Conservation (phyloP, 352 stramenopile species). For the Hyaloperonospora brassicae region DNA sequence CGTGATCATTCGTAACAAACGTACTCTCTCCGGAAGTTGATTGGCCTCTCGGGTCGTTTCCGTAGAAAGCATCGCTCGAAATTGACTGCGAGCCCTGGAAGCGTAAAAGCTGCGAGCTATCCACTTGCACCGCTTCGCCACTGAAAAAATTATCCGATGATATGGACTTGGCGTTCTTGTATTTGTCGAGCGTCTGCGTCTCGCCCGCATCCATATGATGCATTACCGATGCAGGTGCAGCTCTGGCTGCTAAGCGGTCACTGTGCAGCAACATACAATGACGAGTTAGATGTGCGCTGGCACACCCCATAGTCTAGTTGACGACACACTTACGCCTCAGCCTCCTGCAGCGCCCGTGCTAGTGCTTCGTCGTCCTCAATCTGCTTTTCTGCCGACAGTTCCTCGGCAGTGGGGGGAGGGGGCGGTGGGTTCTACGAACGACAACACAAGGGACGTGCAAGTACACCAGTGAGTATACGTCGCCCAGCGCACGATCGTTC, state of each 20-base stretch:
- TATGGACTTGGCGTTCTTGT: slow-evolving; percentile 89
- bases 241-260: slow-evolving; percentile 16
- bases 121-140: slow-evolving; percentile 43
- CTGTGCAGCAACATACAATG: slow-evolving; percentile 12
- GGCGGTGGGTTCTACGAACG: slow-evolving; percentile 55
- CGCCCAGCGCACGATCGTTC: not conserved
- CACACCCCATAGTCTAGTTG: not conserved
- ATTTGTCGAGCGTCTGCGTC: slow-evolving; percentile 79
- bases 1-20: slow-evolving; percentile 4
- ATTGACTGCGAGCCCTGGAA: slow-evolving; percentile 81
- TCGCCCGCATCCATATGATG: slow-evolving; percentile 24
- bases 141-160: slow-evolving; percentile 88
- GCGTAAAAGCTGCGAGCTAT: slow-evolving; percentile 56
- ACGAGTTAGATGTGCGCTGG: not conserved
- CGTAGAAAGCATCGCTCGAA: slow-evolving; percentile 84
- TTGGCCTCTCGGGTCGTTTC: slow-evolving; percentile 43
- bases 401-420: slow-evolving; percentile 24
- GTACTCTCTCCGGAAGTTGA: slow-evolving; percentile 62
- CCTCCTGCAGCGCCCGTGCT: slow-evolving; percentile 68
- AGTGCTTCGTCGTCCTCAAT: slow-evolving; percentile 83
- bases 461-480: not conserved
- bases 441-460: not conserved
- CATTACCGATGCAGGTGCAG: slow-evolving; percentile 11
- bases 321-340: slow-evolving; percentile 54
- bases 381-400: slow-evolving; percentile 54